Evolutionary conservation across 116 monocot species (phyloP), one percentile per base, ranked within the genome.

Genomic region (Cymodocea nodosa): DNA sequence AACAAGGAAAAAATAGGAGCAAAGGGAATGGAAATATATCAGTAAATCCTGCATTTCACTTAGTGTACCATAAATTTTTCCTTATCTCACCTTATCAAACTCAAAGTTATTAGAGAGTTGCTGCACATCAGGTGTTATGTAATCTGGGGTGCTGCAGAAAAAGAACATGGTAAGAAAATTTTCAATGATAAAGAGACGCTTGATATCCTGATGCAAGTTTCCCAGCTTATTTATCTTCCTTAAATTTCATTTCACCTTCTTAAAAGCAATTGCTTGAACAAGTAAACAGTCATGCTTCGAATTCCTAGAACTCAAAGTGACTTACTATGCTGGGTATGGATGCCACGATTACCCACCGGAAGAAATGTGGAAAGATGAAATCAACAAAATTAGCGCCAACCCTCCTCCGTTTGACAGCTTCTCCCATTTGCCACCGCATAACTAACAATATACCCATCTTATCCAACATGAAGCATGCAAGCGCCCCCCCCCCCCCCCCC

Each of bases 121-220:
- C 68, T 68, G 84, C 10, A 68, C 76, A 36, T 87, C 87, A 1
- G 91, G 91, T 17, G 91, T 92, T 30, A 92, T 87, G 30, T 92
- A 92, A 70, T 92, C 91, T 0, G 91, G 87, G 15, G 91, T 92
- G 62, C 90, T 91, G 59, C 56, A 67, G 50, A 69, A 10, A 58
- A 19, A 66, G 11, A 56, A 15, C 60, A 52, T 36, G 13, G 68
- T 39, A 15, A 51, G 4, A 59, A 19, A 69, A 64, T 50, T 20
- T 24, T 48, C 20, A 37, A 7, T 17, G 36, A 34, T 61, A 35
- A 5, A 5, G 2, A 64, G 13, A 49, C 18, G 10, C n/a, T 64
- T 19, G 17, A 54, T n/a, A 5, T 54, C 54, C 19, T 54, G 0
- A 54, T 6, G 17, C 54, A 54, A 54, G 5, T 54, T 44, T 44